Percentiles rank a stretch among this genome's conserved stretches.
Conservation (phyloP, 768 basidiomycete species). For the Tulasnella sp. region DNA sequence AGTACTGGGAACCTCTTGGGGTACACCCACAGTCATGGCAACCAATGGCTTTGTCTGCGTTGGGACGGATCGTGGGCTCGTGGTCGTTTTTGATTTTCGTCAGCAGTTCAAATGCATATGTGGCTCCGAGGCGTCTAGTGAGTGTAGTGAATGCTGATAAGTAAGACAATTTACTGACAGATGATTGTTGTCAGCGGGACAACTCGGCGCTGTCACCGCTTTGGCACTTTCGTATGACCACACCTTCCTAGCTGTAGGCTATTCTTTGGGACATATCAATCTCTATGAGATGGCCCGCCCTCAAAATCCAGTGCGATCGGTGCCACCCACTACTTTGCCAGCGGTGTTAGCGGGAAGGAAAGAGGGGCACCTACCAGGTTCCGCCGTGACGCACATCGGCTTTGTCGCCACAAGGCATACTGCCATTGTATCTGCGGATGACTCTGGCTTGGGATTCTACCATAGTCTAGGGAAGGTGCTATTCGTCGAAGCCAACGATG, state of each 20-base stretch:
- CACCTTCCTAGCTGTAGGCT: slow-evolving; percentile 87
- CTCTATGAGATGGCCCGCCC: slow-evolving; percentile 78
- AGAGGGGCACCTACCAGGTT: slow-evolving; percentile 80
- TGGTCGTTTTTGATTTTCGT: slow-evolving; percentile 85
- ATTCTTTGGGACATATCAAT: slow-evolving; percentile 77
- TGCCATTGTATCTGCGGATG: slow-evolving; percentile 86
- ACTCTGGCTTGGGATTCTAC: slow-evolving; percentile 88
- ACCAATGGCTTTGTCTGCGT: slow-evolving; percentile 87
- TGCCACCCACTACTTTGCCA: slow-evolving; percentile 63
- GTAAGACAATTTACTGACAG: slow-evolving; percentile 16
- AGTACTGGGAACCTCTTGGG: slow-evolving; percentile 58
- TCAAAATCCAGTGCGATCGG: slow-evolving; percentile 61
- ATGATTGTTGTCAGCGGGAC: slow-evolving; percentile 47
- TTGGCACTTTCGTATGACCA: slow-evolving; percentile 89
- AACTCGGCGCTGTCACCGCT: slow-evolving; percentile 76
- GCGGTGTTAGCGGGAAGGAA: slow-evolving; percentile 72
- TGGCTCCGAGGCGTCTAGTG: slow-evolving; percentile 66
- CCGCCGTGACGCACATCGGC: slow-evolving; percentile 72
- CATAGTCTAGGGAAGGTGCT: slow-evolving; percentile 91
- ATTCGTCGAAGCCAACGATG: slow-evolving; percentile 92
- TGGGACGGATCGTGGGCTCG: slow-evolving; percentile 74
- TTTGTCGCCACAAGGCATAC: slow-evolving; percentile 93
- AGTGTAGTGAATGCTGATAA: neutral
- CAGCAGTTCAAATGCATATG: slow-evolving; percentile 79
- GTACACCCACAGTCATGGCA: slow-evolving; percentile 73